These are phyloP conservation scores for Mycena kentingensis DNA, from an alignment of 768 basidiomycete species.

Conservation along the genomic window DNA sequence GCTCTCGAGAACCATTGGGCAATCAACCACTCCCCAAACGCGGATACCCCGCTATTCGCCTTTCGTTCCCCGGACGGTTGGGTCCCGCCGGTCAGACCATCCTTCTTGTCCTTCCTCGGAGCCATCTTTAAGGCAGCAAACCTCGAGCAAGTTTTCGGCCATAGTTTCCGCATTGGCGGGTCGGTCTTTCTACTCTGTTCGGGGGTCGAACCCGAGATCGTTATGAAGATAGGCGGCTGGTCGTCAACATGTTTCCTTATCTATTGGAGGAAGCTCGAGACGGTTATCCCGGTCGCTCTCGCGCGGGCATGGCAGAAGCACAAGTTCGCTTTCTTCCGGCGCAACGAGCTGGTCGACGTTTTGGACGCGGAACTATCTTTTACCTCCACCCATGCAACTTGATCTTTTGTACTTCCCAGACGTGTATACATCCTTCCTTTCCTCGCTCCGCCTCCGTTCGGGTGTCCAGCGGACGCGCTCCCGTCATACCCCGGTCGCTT, in stretches of 20 bases:
- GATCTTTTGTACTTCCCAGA: too few species aligned
- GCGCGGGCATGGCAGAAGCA: neutral
- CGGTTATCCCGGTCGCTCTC: constrained; percentile 6
- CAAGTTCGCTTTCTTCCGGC: too few species aligned
- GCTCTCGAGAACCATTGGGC: constrained; percentile 18
- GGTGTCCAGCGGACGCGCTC: too few species aligned
- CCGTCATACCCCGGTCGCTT: too few species aligned
- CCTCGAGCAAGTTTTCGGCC: constrained; percentile 7
- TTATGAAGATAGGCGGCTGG: constrained; percentile 14
- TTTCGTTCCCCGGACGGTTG: neutral
- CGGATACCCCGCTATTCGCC: constrained; percentile 13
- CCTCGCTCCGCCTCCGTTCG: too few species aligned
- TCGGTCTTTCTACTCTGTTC: neutral
- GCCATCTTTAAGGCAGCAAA: neutral
- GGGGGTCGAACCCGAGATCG: constrained; percentile 2
- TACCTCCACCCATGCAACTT: too few species aligned
- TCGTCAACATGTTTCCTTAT: constrained; percentile 11
- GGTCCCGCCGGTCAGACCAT: neutral
- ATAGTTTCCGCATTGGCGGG: constrained; percentile 17
- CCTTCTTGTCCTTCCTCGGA: neutral
- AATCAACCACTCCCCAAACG: constrained; percentile 6
- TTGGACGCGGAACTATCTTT: too few species aligned
- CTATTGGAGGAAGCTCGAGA: constrained; percentile 16
- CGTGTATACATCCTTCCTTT: too few species aligned
- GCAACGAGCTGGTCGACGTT: too few species aligned